Base-by-base conservation (phyloP, 306 rosid species). In the Aeschynomene evenia region DNA sequence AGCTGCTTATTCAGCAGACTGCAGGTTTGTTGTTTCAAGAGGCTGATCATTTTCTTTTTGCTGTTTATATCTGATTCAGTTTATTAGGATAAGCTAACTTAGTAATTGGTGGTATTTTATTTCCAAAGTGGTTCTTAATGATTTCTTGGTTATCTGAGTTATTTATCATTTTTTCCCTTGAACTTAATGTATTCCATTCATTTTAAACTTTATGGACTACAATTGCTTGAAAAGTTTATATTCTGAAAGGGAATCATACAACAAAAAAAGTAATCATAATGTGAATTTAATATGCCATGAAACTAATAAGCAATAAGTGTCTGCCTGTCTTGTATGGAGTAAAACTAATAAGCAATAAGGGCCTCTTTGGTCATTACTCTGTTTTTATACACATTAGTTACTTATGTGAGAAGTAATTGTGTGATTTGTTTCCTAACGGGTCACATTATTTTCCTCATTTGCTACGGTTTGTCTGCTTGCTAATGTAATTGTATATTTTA, bases 21-120 rank as follows among this genome's bases (percentile, higher is more conserved):
- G 15, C 81, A 76, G 95, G 97, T 90, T 63, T 51, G 89, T 78
- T 67, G 31, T 33, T 19, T 63, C 26, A 68, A 58, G 15, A 36
- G 9, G 39, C 31, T 15, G 1, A 49, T 51, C 14, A 42, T 24
- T 29, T 31, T 4, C 39, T 13, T 4, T 55, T 65, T 16, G 2
- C 15, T 29, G 34, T 36, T 16, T 65, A 9, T 51, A 13, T 63
- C n/a, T 75, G 31, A 26, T 55, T 50, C 61, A 73, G 56, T 51
- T 73, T 51, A 54, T n/a, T 43, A 58, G 9, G 46, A 71, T 28
- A 9, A 34, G 22, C 42, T 43, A 68, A 59, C 40, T 22, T 22
- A 21, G 61, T 31, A 21, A 75, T 46, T 40, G 16, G 16, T 36
- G 34, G 16, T 42, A 39, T 63, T 48, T 43, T 31, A 67, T 48